Conservation (phyloP, 306 rosid species). For the Quercus cerris region DNA sequence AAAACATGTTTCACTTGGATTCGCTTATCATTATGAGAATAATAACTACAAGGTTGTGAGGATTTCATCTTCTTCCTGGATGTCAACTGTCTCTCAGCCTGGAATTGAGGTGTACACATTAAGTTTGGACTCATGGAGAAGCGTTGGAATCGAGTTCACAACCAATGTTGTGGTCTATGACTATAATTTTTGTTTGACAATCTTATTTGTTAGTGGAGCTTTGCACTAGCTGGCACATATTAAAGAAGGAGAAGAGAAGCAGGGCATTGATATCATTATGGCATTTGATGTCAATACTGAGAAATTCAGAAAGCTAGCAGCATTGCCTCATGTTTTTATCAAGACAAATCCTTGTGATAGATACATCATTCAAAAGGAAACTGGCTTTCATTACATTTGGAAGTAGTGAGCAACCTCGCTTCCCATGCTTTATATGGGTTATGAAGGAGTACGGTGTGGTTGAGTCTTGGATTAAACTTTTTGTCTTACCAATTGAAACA, state of each 20-base stretch:
- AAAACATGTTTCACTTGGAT: background rate
- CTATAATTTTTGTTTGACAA: background rate
- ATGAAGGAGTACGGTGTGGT: background rate
- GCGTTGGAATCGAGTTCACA: background rate
- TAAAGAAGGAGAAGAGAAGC: background rate
- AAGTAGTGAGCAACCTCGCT: background rate
- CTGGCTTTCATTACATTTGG: background rate
- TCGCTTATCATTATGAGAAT: background rate
- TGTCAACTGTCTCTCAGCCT: too few relatives aligned
- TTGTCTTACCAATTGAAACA: too few relatives aligned
- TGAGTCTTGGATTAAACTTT: background rate
- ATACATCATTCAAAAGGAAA: background rate
- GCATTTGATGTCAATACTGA: background rate
- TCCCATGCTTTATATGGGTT: background rate
- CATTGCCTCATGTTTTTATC: background rate
- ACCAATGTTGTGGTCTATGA: background rate
- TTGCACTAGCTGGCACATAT: background rate
- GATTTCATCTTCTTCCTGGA: too few relatives aligned
- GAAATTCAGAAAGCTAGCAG: background rate
- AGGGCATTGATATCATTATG: background rate
- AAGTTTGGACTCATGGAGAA: background rate
- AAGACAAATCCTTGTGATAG: background rate
- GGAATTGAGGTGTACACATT: too few relatives aligned
- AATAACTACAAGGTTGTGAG: too few relatives aligned
- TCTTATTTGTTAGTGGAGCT: background rate